Percentiles rank a stretch among this genome's conserved stretches.
Conservation (phyloP, 768 basidiomycete genomes). For the Zangia roseola region DNA sequence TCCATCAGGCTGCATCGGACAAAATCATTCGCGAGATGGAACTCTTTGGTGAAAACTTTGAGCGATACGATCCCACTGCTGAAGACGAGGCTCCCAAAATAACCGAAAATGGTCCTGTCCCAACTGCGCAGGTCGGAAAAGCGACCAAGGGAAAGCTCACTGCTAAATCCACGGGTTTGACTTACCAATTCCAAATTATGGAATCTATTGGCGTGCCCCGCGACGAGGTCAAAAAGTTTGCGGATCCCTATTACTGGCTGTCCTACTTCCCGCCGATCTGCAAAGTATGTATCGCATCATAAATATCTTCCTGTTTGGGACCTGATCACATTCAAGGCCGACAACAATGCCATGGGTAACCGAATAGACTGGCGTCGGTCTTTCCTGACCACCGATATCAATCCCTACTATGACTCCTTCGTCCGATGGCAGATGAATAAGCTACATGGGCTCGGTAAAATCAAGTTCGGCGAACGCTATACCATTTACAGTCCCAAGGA, state of each 20-base stretch:
- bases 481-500: slow-evolving; percentile 99
- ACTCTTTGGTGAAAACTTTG: slow-evolving; percentile 90
- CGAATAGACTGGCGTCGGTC: slow-evolving; percentile 96
- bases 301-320: background rate
- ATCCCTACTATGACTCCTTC: slow-evolving; percentile 96
- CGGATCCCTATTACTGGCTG: slow-evolving; percentile 93
- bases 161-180: slow-evolving; percentile 89
- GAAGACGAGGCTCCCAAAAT: slow-evolving; percentile 44
- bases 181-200: slow-evolving; percentile 99
- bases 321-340: slow-evolving; percentile 38
- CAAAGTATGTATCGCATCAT: slow-evolving; percentile 46
- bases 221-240: slow-evolving; percentile 91
- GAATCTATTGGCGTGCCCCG: slow-evolving; percentile 89
- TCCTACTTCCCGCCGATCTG: slow-evolving; percentile 96
- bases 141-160: slow-evolving; percentile 94
- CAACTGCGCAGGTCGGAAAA: slow-evolving; percentile 61
- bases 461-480: slow-evolving; percentile 98
- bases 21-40: slow-evolving; percentile 98
- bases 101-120: slow-evolving; percentile 40
- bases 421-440: slow-evolving; percentile 99
- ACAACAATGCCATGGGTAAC: slow-evolving; percentile 86
- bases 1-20: slow-evolving; percentile 85
- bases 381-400: slow-evolving; percentile 92
- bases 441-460: slow-evolving; percentile 79
- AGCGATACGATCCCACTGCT: slow-evolving; percentile 45